These are phyloP conservation scores for Colletotrichum noveboracense DNA, from an alignment of 2,329 filamentous ascomycete species.

Conservation along the genomic window DNA sequence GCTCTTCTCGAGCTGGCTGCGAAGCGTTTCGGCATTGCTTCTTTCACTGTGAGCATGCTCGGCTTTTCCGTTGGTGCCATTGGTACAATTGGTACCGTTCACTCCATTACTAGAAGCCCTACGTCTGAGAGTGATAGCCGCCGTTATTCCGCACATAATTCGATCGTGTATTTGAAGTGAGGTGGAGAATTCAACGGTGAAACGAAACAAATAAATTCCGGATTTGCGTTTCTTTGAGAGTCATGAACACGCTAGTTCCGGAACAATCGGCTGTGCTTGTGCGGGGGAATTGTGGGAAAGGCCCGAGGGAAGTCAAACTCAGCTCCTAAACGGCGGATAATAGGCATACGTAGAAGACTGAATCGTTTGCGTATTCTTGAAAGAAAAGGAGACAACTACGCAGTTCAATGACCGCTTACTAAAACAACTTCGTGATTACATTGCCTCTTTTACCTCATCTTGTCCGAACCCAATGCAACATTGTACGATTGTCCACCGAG, in stretches of 20 bases:
- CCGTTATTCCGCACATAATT: constrained; percentile 18
- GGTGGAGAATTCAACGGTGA: background rate
- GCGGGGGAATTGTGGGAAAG: background rate
- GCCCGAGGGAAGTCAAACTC: background rate
- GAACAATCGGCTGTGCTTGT: background rate
- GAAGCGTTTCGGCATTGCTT: background rate
- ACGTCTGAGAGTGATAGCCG: background rate
- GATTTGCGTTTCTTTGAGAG: background rate
- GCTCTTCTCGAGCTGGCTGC: background rate
- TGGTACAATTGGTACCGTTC: background rate
- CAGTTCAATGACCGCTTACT: background rate
- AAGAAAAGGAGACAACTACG: background rate
- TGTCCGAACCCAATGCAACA: background rate
- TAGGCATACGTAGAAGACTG: background rate
- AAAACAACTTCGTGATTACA: background rate
- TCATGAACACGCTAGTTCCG: background rate
- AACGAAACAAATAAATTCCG: background rate
- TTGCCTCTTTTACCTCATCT: background rate
- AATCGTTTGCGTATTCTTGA: background rate
- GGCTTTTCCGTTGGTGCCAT: background rate
- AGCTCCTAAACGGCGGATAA: background rate
- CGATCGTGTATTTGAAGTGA: background rate
- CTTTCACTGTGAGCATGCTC: background rate
- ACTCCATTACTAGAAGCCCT: background rate
- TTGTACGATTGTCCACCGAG: background rate